Evolutionary conservation across 1,139 yeast species (phyloP).

Genomic region (Eremothecium gossypii): DNA sequence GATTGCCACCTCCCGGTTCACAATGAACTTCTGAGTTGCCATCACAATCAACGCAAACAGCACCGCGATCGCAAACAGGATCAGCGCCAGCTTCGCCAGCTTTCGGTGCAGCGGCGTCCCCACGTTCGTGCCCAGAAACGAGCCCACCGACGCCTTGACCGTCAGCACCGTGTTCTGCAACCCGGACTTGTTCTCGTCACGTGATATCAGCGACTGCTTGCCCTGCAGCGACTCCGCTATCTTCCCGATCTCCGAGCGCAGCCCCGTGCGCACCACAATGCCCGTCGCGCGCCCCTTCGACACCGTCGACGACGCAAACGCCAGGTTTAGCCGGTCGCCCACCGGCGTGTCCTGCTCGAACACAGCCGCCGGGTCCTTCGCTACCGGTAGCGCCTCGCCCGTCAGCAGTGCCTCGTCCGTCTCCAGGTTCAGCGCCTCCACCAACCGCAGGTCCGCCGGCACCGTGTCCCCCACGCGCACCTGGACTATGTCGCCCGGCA

Average conservation of each 20-base stretch:
- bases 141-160: slow-evolving; percentile 45
- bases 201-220: slow-evolving; percentile 66
- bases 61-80: slow-evolving; percentile 69
- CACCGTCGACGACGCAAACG: slow-evolving; percentile 93
- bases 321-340: slow-evolving; percentile 65
- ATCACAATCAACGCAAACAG: slow-evolving; percentile 84
- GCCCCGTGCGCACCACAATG: slow-evolving; percentile 81
- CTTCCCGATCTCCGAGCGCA: slow-evolving; percentile 83
- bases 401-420: slow-evolving; percentile 91
- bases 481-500: slow-evolving; percentile 92
- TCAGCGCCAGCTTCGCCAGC: slow-evolving; percentile 89
- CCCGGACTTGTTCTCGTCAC: slow-evolving; percentile 40
- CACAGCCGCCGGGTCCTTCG: slow-evolving; percentile 42
- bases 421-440: slow-evolving; percentile 64
- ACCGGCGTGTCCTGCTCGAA: slow-evolving; percentile 37
- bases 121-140: slow-evolving; percentile 61
- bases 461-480: slow-evolving; percentile 88
- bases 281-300: slow-evolving; percentile 93
- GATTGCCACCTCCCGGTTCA: slow-evolving; percentile 95
- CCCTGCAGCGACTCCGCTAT: slow-evolving; percentile 86
- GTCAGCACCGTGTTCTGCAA: slow-evolving; percentile 32
- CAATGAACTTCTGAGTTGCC: slow-evolving; percentile 74
- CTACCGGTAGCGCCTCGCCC: slow-evolving; percentile 87
- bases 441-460: slow-evolving; percentile 86
- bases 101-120: slow-evolving; percentile 94